phyloP scores from a whole-genome alignment of 1,284 basidiomycete genomes.

The Moesziomyces sp. region DNA sequence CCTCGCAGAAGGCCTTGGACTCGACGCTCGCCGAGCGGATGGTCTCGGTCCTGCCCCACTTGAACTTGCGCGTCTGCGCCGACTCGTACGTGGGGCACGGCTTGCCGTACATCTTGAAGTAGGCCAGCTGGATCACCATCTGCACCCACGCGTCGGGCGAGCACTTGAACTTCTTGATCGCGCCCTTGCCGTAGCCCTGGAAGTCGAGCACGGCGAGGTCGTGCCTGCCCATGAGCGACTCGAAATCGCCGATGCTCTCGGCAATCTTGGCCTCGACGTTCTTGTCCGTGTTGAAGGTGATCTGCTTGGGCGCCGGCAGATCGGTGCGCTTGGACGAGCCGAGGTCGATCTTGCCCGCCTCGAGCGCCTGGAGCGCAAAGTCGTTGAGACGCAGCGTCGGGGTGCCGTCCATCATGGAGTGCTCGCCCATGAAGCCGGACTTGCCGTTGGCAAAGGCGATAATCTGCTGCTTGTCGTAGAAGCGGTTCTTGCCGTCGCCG shows the following conservation, averaged over 20 bases:
- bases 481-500: slow-evolving; percentile 90
- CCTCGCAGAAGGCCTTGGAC: slow-evolving; percentile 84
- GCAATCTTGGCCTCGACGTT: slow-evolving; percentile 72
- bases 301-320: slow-evolving; percentile 76
- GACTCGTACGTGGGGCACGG: slow-evolving; percentile 91
- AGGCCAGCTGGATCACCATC: slow-evolving; percentile 94
- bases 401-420: slow-evolving; percentile 95
- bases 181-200: slow-evolving; percentile 87
- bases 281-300: slow-evolving; percentile 78
- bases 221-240: slow-evolving; percentile 80
- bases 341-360: slow-evolving; percentile 80
- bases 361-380: slow-evolving; percentile 84
- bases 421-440: slow-evolving; percentile 93
- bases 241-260: slow-evolving; percentile 77
- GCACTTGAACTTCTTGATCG: slow-evolving; percentile 87
- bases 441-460: slow-evolving; percentile 80
- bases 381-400: slow-evolving; percentile 95
- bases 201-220: slow-evolving; percentile 87
- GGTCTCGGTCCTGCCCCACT: slow-evolving; percentile 91
- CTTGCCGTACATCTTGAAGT: slow-evolving; percentile 81
- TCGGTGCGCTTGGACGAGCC: slow-evolving; percentile 70
- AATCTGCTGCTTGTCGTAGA: slow-evolving; percentile 96
- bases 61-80: slow-evolving; percentile 92
- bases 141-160: slow-evolving; percentile 96
- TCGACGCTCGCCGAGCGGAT: slow-evolving; percentile 87